phyloP scores from a whole-genome alignment of 1,284 basidiomycete genomes.

The Vanrija pseudolonga region DNA sequence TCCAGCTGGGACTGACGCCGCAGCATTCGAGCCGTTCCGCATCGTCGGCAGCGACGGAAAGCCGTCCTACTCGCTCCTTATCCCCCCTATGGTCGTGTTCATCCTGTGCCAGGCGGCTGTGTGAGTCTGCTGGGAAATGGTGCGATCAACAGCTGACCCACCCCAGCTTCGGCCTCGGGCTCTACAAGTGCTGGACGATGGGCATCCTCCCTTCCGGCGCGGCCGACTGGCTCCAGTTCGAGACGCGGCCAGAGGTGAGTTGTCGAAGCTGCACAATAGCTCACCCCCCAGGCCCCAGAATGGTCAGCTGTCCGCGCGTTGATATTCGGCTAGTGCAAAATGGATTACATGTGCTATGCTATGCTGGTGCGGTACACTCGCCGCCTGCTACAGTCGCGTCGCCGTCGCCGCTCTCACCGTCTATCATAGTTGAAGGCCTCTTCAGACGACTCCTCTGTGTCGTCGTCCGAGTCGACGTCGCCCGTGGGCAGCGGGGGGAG shows the following conservation, averaged over 20 bases:
- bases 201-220: constrained; percentile 80
- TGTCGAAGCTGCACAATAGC: background rate
- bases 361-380: background rate
- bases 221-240: constrained; percentile 88
- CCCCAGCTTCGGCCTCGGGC: constrained; percentile 62
- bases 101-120: constrained; percentile 46
- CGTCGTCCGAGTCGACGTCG: background rate
- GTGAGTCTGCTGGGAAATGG: constrained; percentile 20
- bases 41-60: constrained; percentile 15
- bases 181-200: constrained; percentile 89
- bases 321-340: constrained; percentile 4
- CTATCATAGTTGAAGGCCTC: no score
- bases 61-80: constrained; percentile 32
- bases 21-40: constrained; percentile 49
- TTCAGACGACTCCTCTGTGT: background rate
- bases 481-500: background rate
- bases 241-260: constrained; percentile 64
- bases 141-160: background rate
- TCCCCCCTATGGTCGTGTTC: constrained; percentile 43
- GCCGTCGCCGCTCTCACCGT: no score
- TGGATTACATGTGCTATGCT: background rate
- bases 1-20: background rate
- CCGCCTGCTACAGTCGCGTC: constrained; percentile 21
- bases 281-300: constrained; percentile 5
- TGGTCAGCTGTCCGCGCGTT: constrained; percentile 14